These are phyloP conservation scores for Ophiostoma ulmi DNA, from an alignment of 2,329 filamentous ascomycete species.

Conservation along the genomic window DNA sequence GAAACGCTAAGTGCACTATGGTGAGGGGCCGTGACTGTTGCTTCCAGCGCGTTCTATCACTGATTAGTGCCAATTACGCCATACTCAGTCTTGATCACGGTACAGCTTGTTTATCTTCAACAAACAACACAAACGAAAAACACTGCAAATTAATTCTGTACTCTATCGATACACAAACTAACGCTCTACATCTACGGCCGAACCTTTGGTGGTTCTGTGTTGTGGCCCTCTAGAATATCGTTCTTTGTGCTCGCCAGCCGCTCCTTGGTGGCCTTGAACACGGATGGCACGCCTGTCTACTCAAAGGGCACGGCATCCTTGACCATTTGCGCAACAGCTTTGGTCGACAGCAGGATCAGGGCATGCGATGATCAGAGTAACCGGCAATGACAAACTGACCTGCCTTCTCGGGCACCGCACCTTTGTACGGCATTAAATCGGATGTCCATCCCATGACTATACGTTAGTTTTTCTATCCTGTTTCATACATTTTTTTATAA, in stretches of 20 bases:
- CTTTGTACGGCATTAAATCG: background rate
- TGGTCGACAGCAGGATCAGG: slow-evolving; percentile 10
- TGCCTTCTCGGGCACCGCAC: background rate
- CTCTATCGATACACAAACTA: background rate
- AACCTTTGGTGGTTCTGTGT: background rate
- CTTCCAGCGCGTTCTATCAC: background rate
- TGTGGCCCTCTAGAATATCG: background rate
- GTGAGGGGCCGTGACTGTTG: background rate
- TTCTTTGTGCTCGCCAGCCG: slow-evolving; percentile 4
- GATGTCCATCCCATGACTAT: slow-evolving; percentile 11
- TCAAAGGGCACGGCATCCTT: background rate
- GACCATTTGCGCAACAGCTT: background rate
- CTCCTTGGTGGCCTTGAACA: background rate
- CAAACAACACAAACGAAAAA: no score
- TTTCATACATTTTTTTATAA: background rate
- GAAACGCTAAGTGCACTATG: background rate
- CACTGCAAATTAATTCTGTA: no score
- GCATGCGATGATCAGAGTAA: slow-evolving; percentile 3
- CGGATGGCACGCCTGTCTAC: background rate
- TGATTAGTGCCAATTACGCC: background rate
- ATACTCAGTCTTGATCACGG: background rate
- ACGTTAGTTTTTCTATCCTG: background rate
- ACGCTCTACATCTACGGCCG: background rate
- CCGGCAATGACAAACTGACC: background rate
- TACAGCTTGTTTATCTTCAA: background rate